Conservation (phyloP, 148 eudicot genomes). For the Pharnaceum exiguum region DNA sequence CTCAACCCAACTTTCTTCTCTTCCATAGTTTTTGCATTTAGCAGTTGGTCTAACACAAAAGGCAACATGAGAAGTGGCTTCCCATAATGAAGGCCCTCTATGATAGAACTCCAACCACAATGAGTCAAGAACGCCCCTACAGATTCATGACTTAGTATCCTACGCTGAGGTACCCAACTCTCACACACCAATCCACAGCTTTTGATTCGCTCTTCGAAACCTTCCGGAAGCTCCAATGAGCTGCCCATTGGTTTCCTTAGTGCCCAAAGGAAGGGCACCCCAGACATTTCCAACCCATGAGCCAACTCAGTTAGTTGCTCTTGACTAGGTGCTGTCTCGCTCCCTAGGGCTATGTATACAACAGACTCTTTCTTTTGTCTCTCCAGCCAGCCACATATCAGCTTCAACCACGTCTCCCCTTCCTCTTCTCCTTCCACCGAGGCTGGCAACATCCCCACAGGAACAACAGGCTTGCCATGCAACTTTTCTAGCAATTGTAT, state of each 20-base stretch:
- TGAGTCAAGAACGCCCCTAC: conserved; percentile 48
- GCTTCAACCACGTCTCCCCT: conserved; percentile 26
- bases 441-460: conserved; percentile 27
- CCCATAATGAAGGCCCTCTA: conserved; percentile 31
- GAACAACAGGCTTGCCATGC: conserved; percentile 34
- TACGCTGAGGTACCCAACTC: conserved; percentile 50
- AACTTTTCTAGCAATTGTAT: conserved; percentile 26
- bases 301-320: conserved; percentile 32
- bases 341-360: conserved; percentile 41
- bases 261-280: conserved; percentile 42
- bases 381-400: conserved; percentile 29
- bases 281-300: conserved; percentile 33
- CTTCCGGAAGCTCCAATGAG: conserved; percentile 30
- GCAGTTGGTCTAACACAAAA: conserved; percentile 24
- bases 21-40: conserved; percentile 29
- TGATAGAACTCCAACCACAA: conserved; percentile 35
- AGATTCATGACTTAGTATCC: conserved; percentile 38
- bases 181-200: conserved; percentile 33
- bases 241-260: conserved; percentile 19
- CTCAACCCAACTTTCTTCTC: conserved; percentile 21
- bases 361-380: conserved; percentile 28
- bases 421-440: neutral
- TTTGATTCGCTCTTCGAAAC: conserved; percentile 40
- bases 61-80: conserved; percentile 24
- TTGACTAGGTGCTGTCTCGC: conserved; percentile 31